Base-by-base conservation (phyloP, 352 stramenopile genomes). In the Phytophthora brassicae region DNA sequence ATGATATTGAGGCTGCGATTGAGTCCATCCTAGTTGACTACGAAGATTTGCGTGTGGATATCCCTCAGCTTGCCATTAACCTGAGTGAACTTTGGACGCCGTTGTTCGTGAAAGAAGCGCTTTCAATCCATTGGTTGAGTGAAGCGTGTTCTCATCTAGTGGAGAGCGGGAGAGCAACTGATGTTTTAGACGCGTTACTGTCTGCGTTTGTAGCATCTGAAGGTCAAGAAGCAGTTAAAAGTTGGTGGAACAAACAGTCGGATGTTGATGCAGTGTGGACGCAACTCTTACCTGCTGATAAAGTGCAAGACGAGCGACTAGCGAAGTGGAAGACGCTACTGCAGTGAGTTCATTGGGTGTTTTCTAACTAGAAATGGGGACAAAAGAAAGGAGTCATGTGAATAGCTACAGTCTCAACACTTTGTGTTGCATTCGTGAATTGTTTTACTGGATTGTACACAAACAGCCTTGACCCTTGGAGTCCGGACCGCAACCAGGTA, bases 401-500 rank as follows among this genome's bases (percentile, higher is more conserved):
- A 71, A 60, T 31, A 31, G 26, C 4, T 74, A 66, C n/a, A n/a
- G n/a, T n/a, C n/a, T 62, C 28, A 66, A 64, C 13, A 62, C 13
- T 50, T 45, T 57, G 44, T 50, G 35, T 24, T 68, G 56, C 52
- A 62, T 55, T 61, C 52, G 43, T 68, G 39, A 23, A 24, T 23
- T 39, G 26, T 39, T 41, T 22, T 64, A 89, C 70, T 92, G 82
- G 66, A 77, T 69, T 24, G 73, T 60, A 54, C 76, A 88, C 28
- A 69, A 38, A 11, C 72, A 84, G 29, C 60, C 56, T 46, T 73
- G 72, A 13, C 41, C 36, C 16, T 45, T 45, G 39, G 79, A 75
- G 47, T 92, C 73, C 2, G 87, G 85, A 11, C 80, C 79, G 63
- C 87, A 95, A 14, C 87, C 83, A 2, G 87, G 87, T 29, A 95